Percentiles rank a stretch among this genome's conserved stretches.
Evolutionary conservation across 1,284 basidiomycete genomes (phyloP).

Genomic region (Marasmius sp.): DNA sequence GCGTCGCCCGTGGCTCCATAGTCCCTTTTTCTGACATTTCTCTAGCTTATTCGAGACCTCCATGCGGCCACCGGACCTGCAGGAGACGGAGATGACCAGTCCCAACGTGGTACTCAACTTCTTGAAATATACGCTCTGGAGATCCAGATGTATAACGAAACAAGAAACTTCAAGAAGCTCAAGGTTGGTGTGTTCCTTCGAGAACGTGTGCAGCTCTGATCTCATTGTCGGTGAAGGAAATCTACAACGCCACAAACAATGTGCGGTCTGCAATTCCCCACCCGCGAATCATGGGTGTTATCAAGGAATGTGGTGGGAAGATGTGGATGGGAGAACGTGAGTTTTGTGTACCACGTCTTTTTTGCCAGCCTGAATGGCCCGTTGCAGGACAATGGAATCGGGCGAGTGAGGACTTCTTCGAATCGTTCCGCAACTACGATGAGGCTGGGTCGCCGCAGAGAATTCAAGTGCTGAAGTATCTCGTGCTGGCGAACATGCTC

Average conservation of each 20-base stretch:
- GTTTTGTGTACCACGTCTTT: constrained; percentile 26
- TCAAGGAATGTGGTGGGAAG: constrained; percentile 98
- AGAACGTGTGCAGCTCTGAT: background rate
- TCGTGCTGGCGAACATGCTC: constrained; percentile 97
- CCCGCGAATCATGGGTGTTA: constrained; percentile 97
- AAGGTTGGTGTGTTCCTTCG: constrained; percentile 53
- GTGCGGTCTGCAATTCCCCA: constrained; percentile 98
- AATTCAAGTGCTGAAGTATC: constrained; percentile 97
- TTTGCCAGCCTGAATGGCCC: background rate
- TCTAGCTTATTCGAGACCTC: constrained; percentile 71
- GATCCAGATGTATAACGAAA: constrained; percentile 99
- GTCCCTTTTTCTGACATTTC: background rate
- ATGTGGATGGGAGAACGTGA: constrained; percentile 99
- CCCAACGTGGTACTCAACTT: constrained; percentile 86
- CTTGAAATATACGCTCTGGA: constrained; percentile 99
- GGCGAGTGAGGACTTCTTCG: constrained; percentile 97
- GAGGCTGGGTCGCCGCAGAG: constrained; percentile 96
- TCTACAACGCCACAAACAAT: constrained; percentile 92
- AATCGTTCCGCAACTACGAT: constrained; percentile 98
- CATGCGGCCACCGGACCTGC: constrained; percentile 63
- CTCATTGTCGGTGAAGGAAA: constrained; percentile 62
- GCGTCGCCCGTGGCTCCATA: constrained; percentile 18
- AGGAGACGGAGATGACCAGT: constrained; percentile 79
- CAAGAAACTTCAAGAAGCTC: constrained; percentile 92
- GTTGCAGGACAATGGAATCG: constrained; percentile 88